These are phyloP conservation scores for Blakeslea trispora DNA, from an alignment of 371 early-diverging fungal species.

Conservation along the genomic window DNA sequence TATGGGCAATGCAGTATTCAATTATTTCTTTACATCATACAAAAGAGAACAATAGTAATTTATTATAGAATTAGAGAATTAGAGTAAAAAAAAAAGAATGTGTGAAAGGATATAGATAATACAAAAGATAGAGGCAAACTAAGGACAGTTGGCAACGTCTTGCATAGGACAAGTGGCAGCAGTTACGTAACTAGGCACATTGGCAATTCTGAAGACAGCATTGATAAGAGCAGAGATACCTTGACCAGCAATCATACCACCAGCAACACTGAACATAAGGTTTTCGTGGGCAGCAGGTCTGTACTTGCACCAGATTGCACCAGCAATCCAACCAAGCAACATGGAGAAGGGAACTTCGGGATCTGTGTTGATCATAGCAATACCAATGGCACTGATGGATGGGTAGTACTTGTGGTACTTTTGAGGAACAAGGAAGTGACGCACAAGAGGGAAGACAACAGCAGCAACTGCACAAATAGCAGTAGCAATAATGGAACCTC, in stretches of 20 bases:
- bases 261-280: slow-evolving; percentile 60
- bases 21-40: too few species aligned
- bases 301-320: slow-evolving; percentile 57
- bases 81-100: too few species aligned
- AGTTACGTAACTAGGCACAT: slow-evolving; percentile 27
- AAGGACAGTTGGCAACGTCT: slow-evolving; percentile 37
- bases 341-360: slow-evolving; percentile 64
- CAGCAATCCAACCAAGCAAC: slow-evolving; percentile 59
- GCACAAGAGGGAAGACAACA: slow-evolving; percentile 48
- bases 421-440: slow-evolving; percentile 55
- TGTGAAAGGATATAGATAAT: too few species aligned
- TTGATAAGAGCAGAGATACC: slow-evolving; percentile 70
- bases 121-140: background rate
- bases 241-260: slow-evolving; percentile 76
- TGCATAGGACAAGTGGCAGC: slow-evolving; percentile 37
- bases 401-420: slow-evolving; percentile 57
- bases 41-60: too few species aligned
- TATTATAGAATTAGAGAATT: too few species aligned
- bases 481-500: slow-evolving; percentile 51
- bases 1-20: too few species aligned
- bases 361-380: slow-evolving; percentile 66
- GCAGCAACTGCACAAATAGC: slow-evolving; percentile 51
- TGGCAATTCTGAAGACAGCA: slow-evolving; percentile 56
- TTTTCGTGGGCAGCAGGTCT: slow-evolving; percentile 43
- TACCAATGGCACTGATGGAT: slow-evolving; percentile 69